Evolutionary conservation across 2,329 filamentous ascomycete species (phyloP).

Genomic region (Aspergillus sojae): DNA sequence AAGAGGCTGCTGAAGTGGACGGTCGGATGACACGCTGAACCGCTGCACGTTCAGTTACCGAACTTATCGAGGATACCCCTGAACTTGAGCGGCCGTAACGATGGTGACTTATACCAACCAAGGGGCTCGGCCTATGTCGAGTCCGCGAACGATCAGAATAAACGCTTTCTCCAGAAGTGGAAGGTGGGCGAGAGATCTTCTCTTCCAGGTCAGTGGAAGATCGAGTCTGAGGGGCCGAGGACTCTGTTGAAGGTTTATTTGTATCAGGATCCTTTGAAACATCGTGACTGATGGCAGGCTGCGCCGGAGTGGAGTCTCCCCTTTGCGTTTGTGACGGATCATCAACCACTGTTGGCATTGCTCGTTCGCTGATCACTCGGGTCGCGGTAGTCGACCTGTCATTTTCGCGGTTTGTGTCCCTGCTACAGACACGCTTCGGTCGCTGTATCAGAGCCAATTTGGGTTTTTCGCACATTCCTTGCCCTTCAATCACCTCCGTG

Average conservation of each 20-base stretch:
- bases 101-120: slow-evolving; percentile 27
- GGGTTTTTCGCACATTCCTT: slow-evolving; percentile 34
- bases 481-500: slow-evolving; percentile 36
- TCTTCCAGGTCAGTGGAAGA: slow-evolving; percentile 14
- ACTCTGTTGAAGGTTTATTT: slow-evolving; percentile 13
- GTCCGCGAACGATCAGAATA: slow-evolving; percentile 31
- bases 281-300: slow-evolving; percentile 11
- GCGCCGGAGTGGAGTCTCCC: slow-evolving; percentile 22
- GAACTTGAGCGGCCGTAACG: slow-evolving; percentile 23
- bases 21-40: slow-evolving; percentile 45
- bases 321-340: slow-evolving; percentile 31
- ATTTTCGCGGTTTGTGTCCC: slow-evolving; percentile 24
- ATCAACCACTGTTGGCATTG: slow-evolving; percentile 21
- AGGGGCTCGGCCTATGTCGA: slow-evolving; percentile 29
- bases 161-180: slow-evolving; percentile 33
- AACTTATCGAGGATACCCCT: slow-evolving; percentile 26
- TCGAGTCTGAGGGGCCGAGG: slow-evolving; percentile 10
- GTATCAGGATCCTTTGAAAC: slow-evolving; percentile 9
- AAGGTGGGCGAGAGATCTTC: slow-evolving; percentile 26
- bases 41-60: slow-evolving; percentile 40
- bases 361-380: slow-evolving; percentile 24
- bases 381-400: slow-evolving; percentile 25
- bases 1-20: slow-evolving; percentile 30
- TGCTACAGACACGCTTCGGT: slow-evolving; percentile 34
- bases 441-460: slow-evolving; percentile 30